Conservation (phyloP, 768 basidiomycete species). For the Tulasnella sp. region DNA sequence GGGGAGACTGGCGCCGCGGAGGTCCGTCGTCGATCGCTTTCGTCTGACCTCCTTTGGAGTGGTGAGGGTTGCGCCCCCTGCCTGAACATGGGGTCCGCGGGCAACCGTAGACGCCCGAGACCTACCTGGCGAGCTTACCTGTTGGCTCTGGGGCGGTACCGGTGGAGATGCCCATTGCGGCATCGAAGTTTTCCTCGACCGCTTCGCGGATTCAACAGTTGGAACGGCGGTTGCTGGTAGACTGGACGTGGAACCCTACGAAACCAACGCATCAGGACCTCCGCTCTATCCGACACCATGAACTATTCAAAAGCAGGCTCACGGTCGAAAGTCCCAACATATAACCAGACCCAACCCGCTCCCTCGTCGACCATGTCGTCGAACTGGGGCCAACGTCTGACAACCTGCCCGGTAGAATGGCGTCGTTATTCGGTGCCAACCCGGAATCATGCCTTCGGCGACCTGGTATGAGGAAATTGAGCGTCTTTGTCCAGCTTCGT, state of each 20-base stretch:
- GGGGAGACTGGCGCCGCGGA: background rate
- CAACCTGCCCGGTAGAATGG: too few relatives aligned
- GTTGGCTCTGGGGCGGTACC: background rate
- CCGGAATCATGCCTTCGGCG: too few relatives aligned
- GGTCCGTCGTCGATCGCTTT: background rate
- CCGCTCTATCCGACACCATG: too few relatives aligned
- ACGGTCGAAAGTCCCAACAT: too few relatives aligned
- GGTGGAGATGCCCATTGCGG: background rate
- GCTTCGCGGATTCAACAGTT: background rate
- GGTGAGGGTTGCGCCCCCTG: background rate
- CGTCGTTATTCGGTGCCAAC: too few relatives aligned
- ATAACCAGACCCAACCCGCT: too few relatives aligned
- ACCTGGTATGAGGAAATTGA: too few relatives aligned
- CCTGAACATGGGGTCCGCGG: background rate
- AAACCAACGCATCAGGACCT: background rate
- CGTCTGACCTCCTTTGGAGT: background rate
- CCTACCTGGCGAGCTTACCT: background rate
- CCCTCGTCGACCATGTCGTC: too few relatives aligned
- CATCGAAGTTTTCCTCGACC: background rate
- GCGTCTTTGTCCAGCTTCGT: too few relatives aligned
- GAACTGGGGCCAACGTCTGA: too few relatives aligned
- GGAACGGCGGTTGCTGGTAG: background rate
- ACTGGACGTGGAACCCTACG: background rate
- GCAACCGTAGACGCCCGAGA: background rate
- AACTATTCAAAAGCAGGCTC: too few relatives aligned